These are phyloP conservation scores for Solanum aculeatissimum DNA, from an alignment of 305 asterid genomes.

Conservation along the genomic window DNA sequence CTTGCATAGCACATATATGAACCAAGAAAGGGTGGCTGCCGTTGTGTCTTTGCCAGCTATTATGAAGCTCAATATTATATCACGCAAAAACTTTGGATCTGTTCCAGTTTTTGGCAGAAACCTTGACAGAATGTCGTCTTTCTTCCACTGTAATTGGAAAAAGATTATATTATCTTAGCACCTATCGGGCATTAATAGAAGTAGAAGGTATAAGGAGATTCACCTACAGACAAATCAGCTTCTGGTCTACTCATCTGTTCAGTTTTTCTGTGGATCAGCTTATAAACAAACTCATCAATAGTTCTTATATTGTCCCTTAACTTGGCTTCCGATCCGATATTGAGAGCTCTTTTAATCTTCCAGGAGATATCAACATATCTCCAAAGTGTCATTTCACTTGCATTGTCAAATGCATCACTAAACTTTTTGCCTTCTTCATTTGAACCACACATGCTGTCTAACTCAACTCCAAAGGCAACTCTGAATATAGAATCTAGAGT, in stretches of 20 bases:
- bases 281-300: slow-evolving; percentile 47
- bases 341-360: slow-evolving; percentile 51
- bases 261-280: slow-evolving; percentile 37
- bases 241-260: slow-evolving; percentile 29
- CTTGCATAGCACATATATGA: slow-evolving; percentile 58
- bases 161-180: neutral
- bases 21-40: slow-evolving; percentile 66
- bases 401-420: slow-evolving; percentile 57
- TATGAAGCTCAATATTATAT: slow-evolving; percentile 54
- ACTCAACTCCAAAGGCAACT: slow-evolving; percentile 61
- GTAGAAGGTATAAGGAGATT: neutral
- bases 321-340: slow-evolving; percentile 53
- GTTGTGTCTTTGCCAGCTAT: slow-evolving; percentile 86
- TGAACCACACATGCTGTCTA: slow-evolving; percentile 52
- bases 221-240: slow-evolving; percentile 34
- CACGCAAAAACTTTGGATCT: slow-evolving; percentile 64
- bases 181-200: neutral
- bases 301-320: slow-evolving; percentile 27
- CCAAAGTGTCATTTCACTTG: slow-evolving; percentile 40
- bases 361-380: slow-evolving; percentile 58
- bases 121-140: slow-evolving; percentile 53
- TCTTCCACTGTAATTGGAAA: slow-evolving; percentile 30
- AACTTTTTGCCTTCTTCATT: slow-evolving; percentile 48
- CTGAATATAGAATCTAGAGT: slow-evolving; percentile 61
- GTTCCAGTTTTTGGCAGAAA: slow-evolving; percentile 32